A percentile compares a stretch with the other conserved stretches of the same genome.
These are phyloP conservation scores for Viridothelium virens DNA, from an alignment of 495 filamentous ascomycete species.

Conservation along the genomic window DNA sequence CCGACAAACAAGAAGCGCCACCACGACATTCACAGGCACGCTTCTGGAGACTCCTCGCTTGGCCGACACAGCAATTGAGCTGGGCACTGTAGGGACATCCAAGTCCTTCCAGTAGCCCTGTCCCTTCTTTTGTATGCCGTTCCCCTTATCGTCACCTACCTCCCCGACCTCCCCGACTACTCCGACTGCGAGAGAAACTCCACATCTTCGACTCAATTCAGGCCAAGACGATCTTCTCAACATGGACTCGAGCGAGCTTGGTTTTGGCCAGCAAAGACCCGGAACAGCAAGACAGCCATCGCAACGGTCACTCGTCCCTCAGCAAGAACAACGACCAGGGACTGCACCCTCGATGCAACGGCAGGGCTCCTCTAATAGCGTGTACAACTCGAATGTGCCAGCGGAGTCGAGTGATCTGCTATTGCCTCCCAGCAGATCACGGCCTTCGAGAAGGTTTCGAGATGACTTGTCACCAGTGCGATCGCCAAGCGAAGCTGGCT, in stretches of 20 bases:
- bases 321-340: slow-evolving; percentile 23
- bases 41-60: background rate
- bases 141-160: background rate
- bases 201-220: slow-evolving; percentile 56
- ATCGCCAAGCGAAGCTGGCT: slow-evolving; percentile 37
- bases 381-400: slow-evolving; percentile 35
- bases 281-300: slow-evolving; percentile 33
- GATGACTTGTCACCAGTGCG: slow-evolving; percentile 40
- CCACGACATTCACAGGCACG: background rate
- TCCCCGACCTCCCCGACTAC: slow-evolving; percentile 20
- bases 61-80: background rate
- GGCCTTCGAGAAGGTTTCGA: slow-evolving; percentile 36
- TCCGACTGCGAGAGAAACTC: slow-evolving; percentile 33
- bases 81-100: slow-evolving; percentile 2
- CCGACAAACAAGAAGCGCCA: background rate
- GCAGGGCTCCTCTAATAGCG: slow-evolving; percentile 19
- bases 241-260: slow-evolving; percentile 25
- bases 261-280: slow-evolving; percentile 26
- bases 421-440: slow-evolving; percentile 46
- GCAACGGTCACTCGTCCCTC: slow-evolving; percentile 38
- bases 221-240: slow-evolving; percentile 46
- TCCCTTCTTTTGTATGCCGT: slow-evolving; percentile 18
- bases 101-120: slow-evolving; percentile 1
- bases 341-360: slow-evolving; percentile 25
- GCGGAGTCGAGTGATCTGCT: slow-evolving; percentile 54